Evolutionary conservation across 139 green algal species (phyloP), one percentile per base, ranked within the genome.

Genomic region (Protoeuglena noctilucae): DNA sequence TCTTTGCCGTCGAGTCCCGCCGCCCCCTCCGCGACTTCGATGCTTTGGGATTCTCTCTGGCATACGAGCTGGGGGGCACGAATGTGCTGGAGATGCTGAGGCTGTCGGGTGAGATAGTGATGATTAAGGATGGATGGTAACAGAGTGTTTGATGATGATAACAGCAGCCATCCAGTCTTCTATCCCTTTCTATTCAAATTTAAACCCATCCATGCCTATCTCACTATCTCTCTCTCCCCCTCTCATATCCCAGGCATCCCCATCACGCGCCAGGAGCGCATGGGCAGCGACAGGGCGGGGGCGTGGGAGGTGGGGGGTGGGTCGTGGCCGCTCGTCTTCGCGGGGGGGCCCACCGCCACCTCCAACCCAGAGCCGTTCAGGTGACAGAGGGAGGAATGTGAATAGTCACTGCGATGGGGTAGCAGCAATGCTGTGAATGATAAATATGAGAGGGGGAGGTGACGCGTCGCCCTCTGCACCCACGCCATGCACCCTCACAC

Each of bases 71-170:
- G 52, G 75, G 75, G 3, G 71, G 68, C 19, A 86, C 75, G 24
- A 87, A 87, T 53, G 69, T 85, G 2, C 60, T 87, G 25, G 62
- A 87, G 54, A 87, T 87, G 78, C 53, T 87, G 53, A 34, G 41
- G 0, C 58, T 73, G 49, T 26, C 14, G 12, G 14, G 34, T 45
- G 34, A 9, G 9, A 14, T 45, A 14, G 34, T 45, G 34, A 9
- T 45, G 12, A 14, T 45, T 9, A 14, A n/a, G 12, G 14, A 45
- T 14, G 14, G 34, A 45, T n/a, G 34, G 34, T 9, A n/a, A n/a
- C 12, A 45, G 12, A 45, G 34, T 45, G 14, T 14, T 45, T 45
- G 9, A 45, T 9, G 14, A 45, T 45, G 34, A 9, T 6, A 50
- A 50, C 43, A 50, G 43, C 25, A 50, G 43, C 43, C 43, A n/a